These are phyloP conservation scores for Ustilago xerochloae DNA, from an alignment of 1,284 basidiomycete genomes.

Conservation along the genomic window DNA sequence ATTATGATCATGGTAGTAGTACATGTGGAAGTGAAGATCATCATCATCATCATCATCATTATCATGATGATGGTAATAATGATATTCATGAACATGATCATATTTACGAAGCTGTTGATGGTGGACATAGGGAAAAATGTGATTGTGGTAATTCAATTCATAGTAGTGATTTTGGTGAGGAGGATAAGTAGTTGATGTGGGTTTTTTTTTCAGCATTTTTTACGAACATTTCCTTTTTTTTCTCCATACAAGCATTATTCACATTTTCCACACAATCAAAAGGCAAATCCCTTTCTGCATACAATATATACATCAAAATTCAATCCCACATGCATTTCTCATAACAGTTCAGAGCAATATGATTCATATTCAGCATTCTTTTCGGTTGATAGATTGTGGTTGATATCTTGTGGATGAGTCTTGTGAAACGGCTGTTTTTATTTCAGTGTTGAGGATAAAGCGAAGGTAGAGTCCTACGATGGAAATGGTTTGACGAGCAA, in stretches of 20 bases:
- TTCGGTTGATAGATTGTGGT: no score
- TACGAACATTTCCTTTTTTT: not conserved
- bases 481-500: no score
- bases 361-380: no score
- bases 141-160: slow-evolving; percentile 54
- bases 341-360: no score
- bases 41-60: slow-evolving; percentile 7
- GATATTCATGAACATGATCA: not conserved
- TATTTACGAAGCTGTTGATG: not conserved
- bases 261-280: not conserved
- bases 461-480: no score
- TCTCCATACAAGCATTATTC: not conserved
- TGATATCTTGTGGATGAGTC: no score
- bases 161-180: slow-evolving; percentile 37
- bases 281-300: not conserved
- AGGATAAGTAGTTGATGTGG: slow-evolving; percentile 5
- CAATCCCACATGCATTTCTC: no score
- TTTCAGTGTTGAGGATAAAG: no score
- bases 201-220: not conserved
- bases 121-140: slow-evolving; percentile 23
- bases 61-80: not conserved
- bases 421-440: no score
- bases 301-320: not conserved
- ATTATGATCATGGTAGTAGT: slow-evolving; percentile 17
- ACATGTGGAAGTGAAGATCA: slow-evolving; percentile 17